Conservation (phyloP, 495 filamentous ascomycete species). For the Penicillium mononematosum region DNA sequence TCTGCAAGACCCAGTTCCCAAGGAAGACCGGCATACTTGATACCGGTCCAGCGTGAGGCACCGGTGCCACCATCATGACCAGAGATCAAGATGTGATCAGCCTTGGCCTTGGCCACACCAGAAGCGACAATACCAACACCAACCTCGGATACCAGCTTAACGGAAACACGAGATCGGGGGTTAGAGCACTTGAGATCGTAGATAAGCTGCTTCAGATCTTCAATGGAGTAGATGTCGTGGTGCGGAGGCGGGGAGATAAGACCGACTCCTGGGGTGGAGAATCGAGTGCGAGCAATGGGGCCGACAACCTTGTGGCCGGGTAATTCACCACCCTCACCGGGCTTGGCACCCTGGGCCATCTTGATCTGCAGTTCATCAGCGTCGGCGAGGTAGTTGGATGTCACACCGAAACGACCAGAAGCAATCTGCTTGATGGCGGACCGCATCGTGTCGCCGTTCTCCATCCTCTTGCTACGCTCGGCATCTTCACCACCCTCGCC, state of each 20-base stretch:
- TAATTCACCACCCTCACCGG: slow-evolving; percentile 96
- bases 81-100: slow-evolving; percentile 96
- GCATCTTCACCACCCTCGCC: slow-evolving; percentile 98
- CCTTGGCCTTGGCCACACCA: slow-evolving; percentile 97
- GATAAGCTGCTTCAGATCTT: slow-evolving; percentile 98
- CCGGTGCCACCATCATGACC: slow-evolving; percentile 98
- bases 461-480: slow-evolving; percentile 79
- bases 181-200: slow-evolving; percentile 99
- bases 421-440: slow-evolving; percentile 99
- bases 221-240: slow-evolving; percentile 99
- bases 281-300: slow-evolving; percentile 91
- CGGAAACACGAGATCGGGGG: slow-evolving; percentile 90
- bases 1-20: slow-evolving; percentile 98
- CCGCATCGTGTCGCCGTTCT: slow-evolving; percentile 97
- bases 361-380: slow-evolving; percentile 99
- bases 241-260: slow-evolving; percentile 98
- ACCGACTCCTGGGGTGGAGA: slow-evolving; percentile 98
- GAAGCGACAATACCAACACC: slow-evolving; percentile 98
- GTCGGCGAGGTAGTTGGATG: slow-evolving; percentile 96
- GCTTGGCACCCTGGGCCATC: slow-evolving; percentile 99
- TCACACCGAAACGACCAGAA: slow-evolving; percentile 97
- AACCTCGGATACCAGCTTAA: slow-evolving; percentile 98
- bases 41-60: slow-evolving; percentile 98
- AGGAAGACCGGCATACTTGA: slow-evolving; percentile 97
- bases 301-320: slow-evolving; percentile 98